Evolutionary conservation across 352 stramenopile species (phyloP).

Genomic region (Phytopythium sindhum): DNA sequence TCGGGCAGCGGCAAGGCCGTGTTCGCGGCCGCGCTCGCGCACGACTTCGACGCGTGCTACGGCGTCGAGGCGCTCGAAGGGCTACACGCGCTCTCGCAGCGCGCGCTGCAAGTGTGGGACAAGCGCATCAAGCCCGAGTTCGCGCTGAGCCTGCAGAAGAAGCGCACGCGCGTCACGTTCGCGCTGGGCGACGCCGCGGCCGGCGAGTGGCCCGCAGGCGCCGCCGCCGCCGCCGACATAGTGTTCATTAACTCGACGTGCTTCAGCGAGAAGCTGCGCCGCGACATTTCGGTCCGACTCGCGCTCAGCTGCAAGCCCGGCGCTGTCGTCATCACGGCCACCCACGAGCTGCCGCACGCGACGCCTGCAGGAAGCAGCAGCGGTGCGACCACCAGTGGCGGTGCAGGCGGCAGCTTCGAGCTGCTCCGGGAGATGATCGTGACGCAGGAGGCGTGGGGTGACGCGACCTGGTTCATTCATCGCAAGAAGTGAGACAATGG

Average conservation of each 20-base stretch:
- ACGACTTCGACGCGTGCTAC: constrained; percentile 83
- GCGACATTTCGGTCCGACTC: constrained; percentile 43
- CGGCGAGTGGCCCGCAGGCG: constrained; percentile 60
- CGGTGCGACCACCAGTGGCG: neutral
- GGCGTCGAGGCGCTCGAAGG: constrained; percentile 89
- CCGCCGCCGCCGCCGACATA: constrained; percentile 36
- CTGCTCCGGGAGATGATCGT: constrained; percentile 36
- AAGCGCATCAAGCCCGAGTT: constrained; percentile 40
- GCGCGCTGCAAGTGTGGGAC: constrained; percentile 59
- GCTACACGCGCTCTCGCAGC: constrained; percentile 54
- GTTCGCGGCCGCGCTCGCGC: constrained; percentile 76
- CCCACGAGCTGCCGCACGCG: constrained; percentile 32
- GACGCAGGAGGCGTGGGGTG: constrained; percentile 55
- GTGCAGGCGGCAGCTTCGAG: constrained; percentile 31
- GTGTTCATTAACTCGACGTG: constrained; percentile 91
- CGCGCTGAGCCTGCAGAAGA: constrained; percentile 55
- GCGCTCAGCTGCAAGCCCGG: constrained; percentile 44
- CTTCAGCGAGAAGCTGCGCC: constrained; percentile 71
- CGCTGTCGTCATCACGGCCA: constrained; percentile 59
- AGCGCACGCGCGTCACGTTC: constrained; percentile 70
- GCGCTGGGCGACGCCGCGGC: constrained; percentile 60
- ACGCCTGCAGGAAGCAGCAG: constrained; percentile 7
- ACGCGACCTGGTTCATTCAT: constrained; percentile 14
- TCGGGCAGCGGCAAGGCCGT: constrained; percentile 86
- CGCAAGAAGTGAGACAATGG: neutral